Percentiles rank a stretch among this genome's conserved stretches.
These are phyloP conservation scores for Ogataea zsoltii DNA, from an alignment of 805 yeast genomes.

Conservation along the genomic window DNA sequence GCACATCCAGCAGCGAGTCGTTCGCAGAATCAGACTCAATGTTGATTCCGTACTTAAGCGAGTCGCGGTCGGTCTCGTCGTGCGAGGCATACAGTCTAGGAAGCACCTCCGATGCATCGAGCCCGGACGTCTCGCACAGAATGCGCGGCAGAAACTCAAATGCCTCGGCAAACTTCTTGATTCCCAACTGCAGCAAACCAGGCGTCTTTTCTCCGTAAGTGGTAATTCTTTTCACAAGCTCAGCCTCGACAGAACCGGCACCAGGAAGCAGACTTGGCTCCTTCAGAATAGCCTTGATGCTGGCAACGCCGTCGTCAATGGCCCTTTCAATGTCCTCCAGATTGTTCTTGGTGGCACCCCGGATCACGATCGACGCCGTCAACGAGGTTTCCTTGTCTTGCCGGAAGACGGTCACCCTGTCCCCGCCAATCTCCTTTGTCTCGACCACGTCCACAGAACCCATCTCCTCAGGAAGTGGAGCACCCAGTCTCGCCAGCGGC, in stretches of 20 bases:
- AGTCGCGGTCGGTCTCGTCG: conserved; percentile 45
- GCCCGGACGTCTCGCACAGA: conserved; percentile 91
- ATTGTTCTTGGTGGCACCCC: conserved; percentile 95
- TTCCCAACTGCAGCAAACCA: conserved; percentile 89
- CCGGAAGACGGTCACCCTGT: conserved; percentile 90
- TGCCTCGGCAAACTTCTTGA: conserved; percentile 90
- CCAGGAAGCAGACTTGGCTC: conserved; percentile 86
- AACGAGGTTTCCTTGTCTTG: conserved; percentile 69
- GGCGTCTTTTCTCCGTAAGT: conserved; percentile 92
- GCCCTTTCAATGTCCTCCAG: conserved; percentile 96
- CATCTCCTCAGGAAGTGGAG: conserved; percentile 93
- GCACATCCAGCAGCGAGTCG: conserved; percentile 71
- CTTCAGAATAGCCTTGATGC: conserved; percentile 84
- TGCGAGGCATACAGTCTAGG: conserved; percentile 90
- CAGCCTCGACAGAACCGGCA: conserved; percentile 94
- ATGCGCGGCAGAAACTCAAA: conserved; percentile 93
- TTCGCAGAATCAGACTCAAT: conserved; percentile 66
- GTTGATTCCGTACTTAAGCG: conserved; percentile 63
- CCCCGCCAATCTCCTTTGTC: conserved; percentile 95
- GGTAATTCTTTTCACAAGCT: conserved; percentile 75
- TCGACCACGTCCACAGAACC: conserved; percentile 87
- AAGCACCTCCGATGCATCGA: conserved; percentile 86
- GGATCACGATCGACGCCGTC: conserved; percentile 88
- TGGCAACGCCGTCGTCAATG: conserved; percentile 93
- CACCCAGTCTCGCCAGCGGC: conserved; percentile 90